phyloP scores from a whole-genome alignment of 331 rosid genomes.

The Quercus phellos region DNA sequence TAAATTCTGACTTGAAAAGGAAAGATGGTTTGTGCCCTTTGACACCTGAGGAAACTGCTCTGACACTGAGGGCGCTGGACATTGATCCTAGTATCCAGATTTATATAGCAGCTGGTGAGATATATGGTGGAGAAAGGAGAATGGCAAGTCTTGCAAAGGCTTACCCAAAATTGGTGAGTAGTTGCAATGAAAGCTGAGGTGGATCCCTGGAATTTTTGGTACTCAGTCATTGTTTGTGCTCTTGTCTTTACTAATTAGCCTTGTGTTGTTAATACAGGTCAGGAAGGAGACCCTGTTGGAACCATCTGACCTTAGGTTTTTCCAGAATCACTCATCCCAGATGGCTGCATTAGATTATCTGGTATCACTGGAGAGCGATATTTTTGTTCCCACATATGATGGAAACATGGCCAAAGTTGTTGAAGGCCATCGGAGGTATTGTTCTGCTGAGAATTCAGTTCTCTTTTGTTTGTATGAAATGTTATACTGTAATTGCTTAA shows the following conservation, averaged over 20 bases:
- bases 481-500: neutral
- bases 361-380: slow-evolving; percentile 85
- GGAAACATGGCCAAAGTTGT: slow-evolving; percentile 97
- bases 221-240: slow-evolving; percentile 7
- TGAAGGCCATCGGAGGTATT: slow-evolving; percentile 88
- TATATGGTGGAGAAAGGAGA: slow-evolving; percentile 83
- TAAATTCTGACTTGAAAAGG: slow-evolving; percentile 84
- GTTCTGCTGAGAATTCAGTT: slow-evolving; percentile 6
- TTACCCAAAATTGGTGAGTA: slow-evolving; percentile 67
- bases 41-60: slow-evolving; percentile 90
- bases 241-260: slow-evolving; percentile 12
- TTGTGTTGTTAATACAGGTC: slow-evolving; percentile 45
- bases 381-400: slow-evolving; percentile 89
- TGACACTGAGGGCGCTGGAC: slow-evolving; percentile 66
- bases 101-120: slow-evolving; percentile 91
- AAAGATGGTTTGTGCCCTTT: slow-evolving; percentile 86
- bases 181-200: slow-evolving; percentile 5
- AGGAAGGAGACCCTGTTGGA: slow-evolving; percentile 81
- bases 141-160: slow-evolving; percentile 58
- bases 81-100: slow-evolving; percentile 73
- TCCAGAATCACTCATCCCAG: slow-evolving; percentile 89
- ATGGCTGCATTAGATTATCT: slow-evolving; percentile 97
- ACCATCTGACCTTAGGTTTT: slow-evolving; percentile 67
- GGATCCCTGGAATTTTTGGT: neutral
- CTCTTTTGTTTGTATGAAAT: neutral